phyloP scores from a whole-genome alignment of 768 basidiomycete genomes.

The Tulasnella sp. region DNA sequence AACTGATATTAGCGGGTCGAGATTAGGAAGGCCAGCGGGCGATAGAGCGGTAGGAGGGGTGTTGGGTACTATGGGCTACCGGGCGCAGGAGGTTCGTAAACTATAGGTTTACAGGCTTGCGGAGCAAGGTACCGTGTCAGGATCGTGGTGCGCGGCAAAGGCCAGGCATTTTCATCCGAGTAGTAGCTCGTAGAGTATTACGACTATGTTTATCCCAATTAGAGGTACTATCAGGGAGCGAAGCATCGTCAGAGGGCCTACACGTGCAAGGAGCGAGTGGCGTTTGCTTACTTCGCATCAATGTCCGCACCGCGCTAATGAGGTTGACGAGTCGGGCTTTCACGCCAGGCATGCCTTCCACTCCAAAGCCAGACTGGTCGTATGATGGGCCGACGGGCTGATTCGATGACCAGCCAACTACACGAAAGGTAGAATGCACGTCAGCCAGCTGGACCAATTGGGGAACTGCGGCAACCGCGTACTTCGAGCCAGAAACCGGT shows the following conservation, averaged over 20 bases:
- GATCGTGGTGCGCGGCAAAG: neutral
- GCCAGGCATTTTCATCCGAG: slow-evolving; percentile 42
- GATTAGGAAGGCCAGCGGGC: slow-evolving; percentile 44
- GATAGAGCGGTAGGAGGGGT: slow-evolving; percentile 65
- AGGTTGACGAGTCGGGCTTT: slow-evolving; percentile 87
- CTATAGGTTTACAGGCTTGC: slow-evolving; percentile 16
- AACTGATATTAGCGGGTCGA: slow-evolving; percentile 66
- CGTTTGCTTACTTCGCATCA: slow-evolving; percentile 85
- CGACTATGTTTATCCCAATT: slow-evolving; percentile 78
- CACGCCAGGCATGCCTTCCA: slow-evolving; percentile 57
- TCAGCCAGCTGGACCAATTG: slow-evolving; percentile 29
- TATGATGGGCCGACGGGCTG: slow-evolving; percentile 48
- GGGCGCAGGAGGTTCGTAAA: slow-evolving; percentile 26
- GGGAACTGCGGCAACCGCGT: slow-evolving; percentile 36
- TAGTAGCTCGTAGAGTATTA: slow-evolving; percentile 81
- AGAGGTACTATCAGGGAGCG: slow-evolving; percentile 67
- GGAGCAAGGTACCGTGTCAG: neutral
- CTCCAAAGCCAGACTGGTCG: slow-evolving; percentile 42
- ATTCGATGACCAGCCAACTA: slow-evolving; percentile 86
- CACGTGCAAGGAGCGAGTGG: slow-evolving; percentile 27
- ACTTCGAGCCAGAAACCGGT: slow-evolving; percentile 93
- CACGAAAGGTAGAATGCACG: slow-evolving; percentile 24
- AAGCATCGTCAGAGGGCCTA: slow-evolving; percentile 21
- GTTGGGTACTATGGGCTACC: slow-evolving; percentile 44
- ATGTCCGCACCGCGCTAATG: slow-evolving; percentile 89